Evolutionary conservation across 1,284 basidiomycete species (phyloP), one percentile per base, ranked within the genome.

Genomic region (Sphaerobolus stellatus): DNA sequence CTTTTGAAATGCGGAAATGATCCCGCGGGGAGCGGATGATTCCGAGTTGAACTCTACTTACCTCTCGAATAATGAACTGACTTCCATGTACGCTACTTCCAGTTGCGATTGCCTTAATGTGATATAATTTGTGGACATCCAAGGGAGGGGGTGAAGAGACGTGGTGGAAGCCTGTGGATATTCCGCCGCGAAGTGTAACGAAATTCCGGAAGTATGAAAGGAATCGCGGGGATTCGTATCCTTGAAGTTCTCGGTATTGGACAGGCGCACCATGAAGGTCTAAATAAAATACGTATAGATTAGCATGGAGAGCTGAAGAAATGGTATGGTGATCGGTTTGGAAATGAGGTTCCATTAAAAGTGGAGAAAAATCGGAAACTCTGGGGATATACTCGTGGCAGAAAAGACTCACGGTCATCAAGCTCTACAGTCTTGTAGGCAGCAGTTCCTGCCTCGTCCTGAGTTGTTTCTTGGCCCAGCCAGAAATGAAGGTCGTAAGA

Each of bases 391-490:
- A n/a, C n/a, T n/a, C n/a, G n/a, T n/a, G n/a, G n/a, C n/a, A n/a
- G n/a, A n/a, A n/a, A 30, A 16, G 8, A 71, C 81, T 54, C 57
- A 84, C 83, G 75, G 61, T 86, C 84, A 56, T 86, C 84, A 2
- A 86, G 71, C 62, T 86, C 84, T 14, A 85, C 82, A 2, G 83
- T 81, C 71, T 84, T 86, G 67, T 83, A 86, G 1, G 83, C 83
- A 2, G 82, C 83, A 5, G 81, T 83, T 3, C 79, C 82, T 14
- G 82, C 82, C 63, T 86, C 83, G 58, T 86, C 83, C 60, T 83
- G 80, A 9, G 72, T 78, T 0, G 83, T 85, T 44, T 82, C 70
- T 48, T 74, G 65, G 2, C 84, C 82, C 3, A 86, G 70, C 84
- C 83, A 86, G 65, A 86, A 86, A 64, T 84, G 82, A 16, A 86